Evolutionary conservation across 139 green algal genomes (phyloP), one percentile per base, ranked within the genome.

Genomic region (Chlamydomonas incerta): DNA sequence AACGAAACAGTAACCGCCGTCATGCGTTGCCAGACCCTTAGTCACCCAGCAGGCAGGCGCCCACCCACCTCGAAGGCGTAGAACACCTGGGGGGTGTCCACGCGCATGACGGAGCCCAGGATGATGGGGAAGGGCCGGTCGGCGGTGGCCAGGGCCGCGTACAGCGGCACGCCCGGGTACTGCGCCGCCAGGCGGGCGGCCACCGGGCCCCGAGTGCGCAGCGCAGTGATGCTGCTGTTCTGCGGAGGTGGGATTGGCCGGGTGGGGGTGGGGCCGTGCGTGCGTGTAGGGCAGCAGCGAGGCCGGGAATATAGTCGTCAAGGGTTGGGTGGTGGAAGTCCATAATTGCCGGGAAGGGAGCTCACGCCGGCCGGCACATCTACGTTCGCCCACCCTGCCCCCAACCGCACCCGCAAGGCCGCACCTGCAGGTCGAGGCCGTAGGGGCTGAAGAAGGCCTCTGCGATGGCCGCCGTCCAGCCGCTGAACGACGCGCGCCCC

Each of bases 91-190:
- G 46, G 23, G 17, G 81, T 85, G 4, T 86, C 34, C 3, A 65
- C 29, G 1, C 65, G 58, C 74, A 90, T 41, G 57, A 90, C 83
- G 74, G 87, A 63, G 6, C 80, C 87, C 31, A 88, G 58, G 41
- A 90, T 81, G 46, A 90, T 79, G 26, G 87, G 87, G 72, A 86
- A 90, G 57, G 87, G 65, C 26, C 77, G 29, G 62, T 83, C 77
- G 2, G 77, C 41, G 0, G 77, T 67, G 41, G 63, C 31, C 63
- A 74, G 66, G n/a, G 77, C 77, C 2, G 77, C 67, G 33, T 90
- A 90, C 5, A 90, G 80, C 2, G 71, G 65, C 72, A 87, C 69
- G 3, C 41, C 52, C 20, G 70, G 77, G 77, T 83, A 83, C 13
- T 41, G 41, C 11, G 46, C 77, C 4, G 77, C 77, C 41, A 83